phyloP scores from a whole-genome alignment of 2,329 filamentous ascomycete species.

The Thermoascus crustaceus region DNA sequence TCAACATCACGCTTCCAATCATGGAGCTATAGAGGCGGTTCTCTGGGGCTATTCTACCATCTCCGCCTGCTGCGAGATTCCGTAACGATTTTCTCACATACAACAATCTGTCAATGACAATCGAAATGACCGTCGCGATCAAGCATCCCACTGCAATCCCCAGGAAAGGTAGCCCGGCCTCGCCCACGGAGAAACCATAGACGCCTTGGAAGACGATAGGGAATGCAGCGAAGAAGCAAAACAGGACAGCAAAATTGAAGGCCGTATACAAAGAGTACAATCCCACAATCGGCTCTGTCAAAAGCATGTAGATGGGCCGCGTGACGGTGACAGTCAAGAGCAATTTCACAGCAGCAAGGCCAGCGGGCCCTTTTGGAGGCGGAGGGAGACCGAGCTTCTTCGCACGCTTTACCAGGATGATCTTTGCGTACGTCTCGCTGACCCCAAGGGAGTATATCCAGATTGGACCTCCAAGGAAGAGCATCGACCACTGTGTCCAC shows the following conservation, averaged over 20 bases:
- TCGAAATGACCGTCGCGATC: constrained; percentile 33
- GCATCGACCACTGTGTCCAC: constrained; percentile 65
- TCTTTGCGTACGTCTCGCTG: constrained; percentile 62
- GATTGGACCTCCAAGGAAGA: constrained; percentile 50
- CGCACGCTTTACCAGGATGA: constrained; percentile 54
- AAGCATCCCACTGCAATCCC: constrained; percentile 66
- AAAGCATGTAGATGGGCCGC: constrained; percentile 56
- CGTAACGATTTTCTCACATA: constrained; percentile 12
- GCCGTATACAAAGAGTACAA: not conserved
- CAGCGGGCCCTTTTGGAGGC: constrained; percentile 18
- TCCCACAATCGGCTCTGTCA: constrained; percentile 29
- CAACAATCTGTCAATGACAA: constrained; percentile 12
- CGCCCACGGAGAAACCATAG: constrained; percentile 42
- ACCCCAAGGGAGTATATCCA: constrained; percentile 51
- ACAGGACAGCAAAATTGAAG: constrained; percentile 69
- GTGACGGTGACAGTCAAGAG: constrained; percentile 21
- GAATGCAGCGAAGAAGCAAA: constrained; percentile 78
- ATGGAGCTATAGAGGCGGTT: constrained; percentile 42
- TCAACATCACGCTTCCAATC: constrained; percentile 41
- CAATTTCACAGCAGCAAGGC: not conserved
- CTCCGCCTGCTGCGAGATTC: constrained; percentile 7
- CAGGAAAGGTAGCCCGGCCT: constrained; percentile 42
- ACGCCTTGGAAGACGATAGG: constrained; percentile 45
- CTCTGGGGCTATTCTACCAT: constrained; percentile 43
- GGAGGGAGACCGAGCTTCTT: constrained; percentile 28